These are phyloP conservation scores for Trypanosoma lewisi DNA, from an alignment of 208 protist genomes.

Conservation along the genomic window DNA sequence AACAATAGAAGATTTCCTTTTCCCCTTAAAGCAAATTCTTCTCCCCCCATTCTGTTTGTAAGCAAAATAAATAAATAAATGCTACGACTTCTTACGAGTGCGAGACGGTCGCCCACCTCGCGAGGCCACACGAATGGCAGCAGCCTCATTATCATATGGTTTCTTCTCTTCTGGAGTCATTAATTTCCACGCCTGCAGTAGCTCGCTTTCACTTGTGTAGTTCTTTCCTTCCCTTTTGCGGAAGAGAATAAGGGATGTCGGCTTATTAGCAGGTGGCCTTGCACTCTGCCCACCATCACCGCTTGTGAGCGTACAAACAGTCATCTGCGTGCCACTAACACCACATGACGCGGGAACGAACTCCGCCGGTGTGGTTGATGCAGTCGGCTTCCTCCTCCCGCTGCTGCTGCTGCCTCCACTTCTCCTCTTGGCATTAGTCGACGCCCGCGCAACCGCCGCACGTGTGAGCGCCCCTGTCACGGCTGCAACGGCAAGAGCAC, in stretches of 20 bases:
- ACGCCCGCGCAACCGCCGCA: neutral
- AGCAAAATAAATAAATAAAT: conserved; percentile 15
- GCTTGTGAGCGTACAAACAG: too few relatives aligned
- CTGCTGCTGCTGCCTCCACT: too few relatives aligned
- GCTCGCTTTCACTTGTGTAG: conserved; percentile 3
- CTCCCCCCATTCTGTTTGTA: neutral
- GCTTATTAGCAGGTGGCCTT: neutral
- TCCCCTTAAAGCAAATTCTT: too few relatives aligned
- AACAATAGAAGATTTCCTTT: neutral
- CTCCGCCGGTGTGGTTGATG: neutral
- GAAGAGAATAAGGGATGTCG: conserved; percentile 10
- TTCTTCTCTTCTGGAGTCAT: conserved; percentile 53
- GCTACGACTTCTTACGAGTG: conserved; percentile 1
- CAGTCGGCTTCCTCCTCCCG: neutral
- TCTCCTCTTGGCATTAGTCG: neutral
- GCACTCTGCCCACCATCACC: neutral
- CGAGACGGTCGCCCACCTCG: conserved; percentile 11
- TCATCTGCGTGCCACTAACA: neutral
- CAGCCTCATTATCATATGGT: conserved; percentile 56
- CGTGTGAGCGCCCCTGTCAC: neutral
- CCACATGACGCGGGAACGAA: neutral
- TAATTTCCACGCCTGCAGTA: conserved; percentile 34
- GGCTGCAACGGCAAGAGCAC: neutral
- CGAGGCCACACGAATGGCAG: conserved; percentile 19
- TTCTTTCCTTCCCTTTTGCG: neutral